phyloP scores from a whole-genome alignment of 176 grass and related monocot genomes.

The Cenchrus americanus region DNA sequence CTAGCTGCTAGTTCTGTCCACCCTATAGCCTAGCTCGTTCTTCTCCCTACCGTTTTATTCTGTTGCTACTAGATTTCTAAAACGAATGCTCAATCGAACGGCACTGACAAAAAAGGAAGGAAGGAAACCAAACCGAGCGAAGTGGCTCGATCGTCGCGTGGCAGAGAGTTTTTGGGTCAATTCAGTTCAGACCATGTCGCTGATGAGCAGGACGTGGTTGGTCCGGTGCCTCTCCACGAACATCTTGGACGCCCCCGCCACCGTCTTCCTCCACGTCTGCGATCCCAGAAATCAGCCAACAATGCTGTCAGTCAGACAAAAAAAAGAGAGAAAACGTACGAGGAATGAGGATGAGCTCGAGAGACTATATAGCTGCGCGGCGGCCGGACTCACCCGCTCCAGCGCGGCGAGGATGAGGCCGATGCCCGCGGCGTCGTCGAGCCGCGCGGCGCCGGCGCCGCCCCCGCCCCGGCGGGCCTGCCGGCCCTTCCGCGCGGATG shows the following conservation, averaged over 20 bases:
- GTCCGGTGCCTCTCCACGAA: slow-evolving; percentile 82
- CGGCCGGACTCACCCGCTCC: slow-evolving; percentile 55
- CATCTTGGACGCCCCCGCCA: slow-evolving; percentile 88
- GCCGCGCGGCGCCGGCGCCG: slow-evolving; percentile 33
- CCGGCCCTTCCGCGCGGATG: slow-evolving; percentile 40
- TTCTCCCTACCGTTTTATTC: slow-evolving; percentile 40
- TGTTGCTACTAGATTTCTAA: neutral
- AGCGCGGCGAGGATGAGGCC: slow-evolving; percentile 69
- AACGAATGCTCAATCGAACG: slow-evolving; percentile 9
- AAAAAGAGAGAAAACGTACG: neutral
- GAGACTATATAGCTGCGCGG: neutral
- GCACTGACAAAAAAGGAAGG: neutral
- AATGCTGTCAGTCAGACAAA: no score
- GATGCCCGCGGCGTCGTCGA: slow-evolving; percentile 65
- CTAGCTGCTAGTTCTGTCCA: neutral
- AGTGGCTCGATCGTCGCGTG: neutral
- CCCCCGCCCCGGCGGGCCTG: slow-evolving; percentile 48
- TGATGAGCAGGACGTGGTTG: slow-evolving; percentile 78
- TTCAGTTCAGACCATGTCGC: slow-evolving; percentile 69
- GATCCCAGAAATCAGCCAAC: slow-evolving; percentile 12
- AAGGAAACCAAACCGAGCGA: slow-evolving; percentile 8
- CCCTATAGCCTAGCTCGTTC: neutral
- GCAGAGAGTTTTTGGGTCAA: neutral
- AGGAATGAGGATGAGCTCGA: neutral
- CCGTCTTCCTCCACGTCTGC: slow-evolving; percentile 92